phyloP scores from a whole-genome alignment of 2,329 filamentous ascomycete genomes.

The Cercospora beticola region DNA sequence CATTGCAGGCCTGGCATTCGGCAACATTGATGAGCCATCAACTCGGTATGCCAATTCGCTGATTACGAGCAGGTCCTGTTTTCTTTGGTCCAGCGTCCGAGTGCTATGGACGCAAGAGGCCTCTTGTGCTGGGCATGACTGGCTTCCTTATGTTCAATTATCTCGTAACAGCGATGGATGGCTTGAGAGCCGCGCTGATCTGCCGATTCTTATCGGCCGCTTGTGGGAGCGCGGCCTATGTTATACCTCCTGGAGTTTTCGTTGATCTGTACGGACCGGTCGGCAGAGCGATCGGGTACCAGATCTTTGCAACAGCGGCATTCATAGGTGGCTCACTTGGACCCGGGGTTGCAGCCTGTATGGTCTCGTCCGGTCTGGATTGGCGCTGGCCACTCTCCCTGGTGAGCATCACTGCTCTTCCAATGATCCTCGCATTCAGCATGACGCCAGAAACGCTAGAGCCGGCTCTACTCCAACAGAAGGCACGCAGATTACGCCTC shows the following conservation, averaged over 20 bases:
- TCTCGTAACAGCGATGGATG: slow-evolving; percentile 53
- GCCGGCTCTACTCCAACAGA: slow-evolving; percentile 7
- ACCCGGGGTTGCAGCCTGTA: slow-evolving; percentile 16
- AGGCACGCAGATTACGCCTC: slow-evolving; percentile 1
- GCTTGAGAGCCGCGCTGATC: slow-evolving; percentile 54
- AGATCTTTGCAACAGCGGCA: slow-evolving; percentile 18
- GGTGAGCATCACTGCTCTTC: neutral
- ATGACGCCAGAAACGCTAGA: slow-evolving; percentile 25
- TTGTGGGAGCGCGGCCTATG: slow-evolving; percentile 52
- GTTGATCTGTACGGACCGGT: slow-evolving; percentile 25
- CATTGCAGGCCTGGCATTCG: slow-evolving; percentile 21
- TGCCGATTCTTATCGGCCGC: slow-evolving; percentile 55
- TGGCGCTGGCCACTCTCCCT: slow-evolving; percentile 28
- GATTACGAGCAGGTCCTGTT: slow-evolving; percentile 43
- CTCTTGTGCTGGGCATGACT: slow-evolving; percentile 51
- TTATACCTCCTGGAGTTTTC: slow-evolving; percentile 50
- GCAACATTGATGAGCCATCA: neutral
- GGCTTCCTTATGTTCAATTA: slow-evolving; percentile 56
- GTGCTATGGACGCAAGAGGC: slow-evolving; percentile 51
- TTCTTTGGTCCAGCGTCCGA: slow-evolving; percentile 62
- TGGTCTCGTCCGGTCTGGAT: slow-evolving; percentile 16
- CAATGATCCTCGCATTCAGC: slow-evolving; percentile 1
- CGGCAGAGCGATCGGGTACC: slow-evolving; percentile 17
- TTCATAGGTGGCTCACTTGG: slow-evolving; percentile 22
- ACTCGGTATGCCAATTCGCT: neutral